Evolutionary conservation across 331 rosid genomes (phyloP).

Genomic region (Cydonia oblonga): DNA sequence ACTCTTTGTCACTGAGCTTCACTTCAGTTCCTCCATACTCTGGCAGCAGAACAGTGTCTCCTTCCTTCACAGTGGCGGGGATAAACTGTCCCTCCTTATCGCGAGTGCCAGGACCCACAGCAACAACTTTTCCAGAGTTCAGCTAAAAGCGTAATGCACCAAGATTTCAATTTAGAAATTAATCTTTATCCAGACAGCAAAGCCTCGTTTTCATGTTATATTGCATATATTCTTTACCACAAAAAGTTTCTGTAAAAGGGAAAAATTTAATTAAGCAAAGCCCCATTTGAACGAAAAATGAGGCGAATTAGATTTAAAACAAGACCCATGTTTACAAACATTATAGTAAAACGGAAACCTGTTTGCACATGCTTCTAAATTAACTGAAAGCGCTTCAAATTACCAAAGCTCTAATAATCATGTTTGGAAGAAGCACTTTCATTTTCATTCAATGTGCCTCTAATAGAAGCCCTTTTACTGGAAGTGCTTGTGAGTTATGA

Average conservation of each 20-base stretch:
- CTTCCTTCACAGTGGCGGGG: slow-evolving; percentile 58
- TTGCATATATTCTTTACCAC: neutral
- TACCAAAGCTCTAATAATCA: too few species aligned
- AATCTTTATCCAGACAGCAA: neutral
- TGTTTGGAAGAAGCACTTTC: neutral
- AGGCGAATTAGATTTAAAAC: neutral
- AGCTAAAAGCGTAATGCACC: slow-evolving; percentile 22
- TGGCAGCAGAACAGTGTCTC: slow-evolving; percentile 73
- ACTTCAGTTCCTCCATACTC: slow-evolving; percentile 79
- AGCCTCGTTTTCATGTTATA: neutral
- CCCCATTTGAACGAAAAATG: neutral
- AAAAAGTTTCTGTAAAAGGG: neutral
- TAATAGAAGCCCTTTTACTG: too few species aligned
- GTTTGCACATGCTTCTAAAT: too few species aligned
- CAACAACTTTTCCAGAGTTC: slow-evolving; percentile 68
- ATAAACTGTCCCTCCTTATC: slow-evolving; percentile 41
- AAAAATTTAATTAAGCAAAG: neutral
- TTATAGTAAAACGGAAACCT: too few species aligned
- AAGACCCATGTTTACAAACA: neutral
- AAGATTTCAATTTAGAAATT: neutral
- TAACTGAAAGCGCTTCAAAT: too few species aligned
- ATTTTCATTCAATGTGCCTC: too few species aligned
- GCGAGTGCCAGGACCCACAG: slow-evolving; percentile 55
- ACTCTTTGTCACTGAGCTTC: slow-evolving; percentile 56
- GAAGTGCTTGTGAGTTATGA: too few species aligned